These are phyloP conservation scores for Phylloporus sp. DNA, from an alignment of 1,284 basidiomycete genomes.

Conservation along the genomic window DNA sequence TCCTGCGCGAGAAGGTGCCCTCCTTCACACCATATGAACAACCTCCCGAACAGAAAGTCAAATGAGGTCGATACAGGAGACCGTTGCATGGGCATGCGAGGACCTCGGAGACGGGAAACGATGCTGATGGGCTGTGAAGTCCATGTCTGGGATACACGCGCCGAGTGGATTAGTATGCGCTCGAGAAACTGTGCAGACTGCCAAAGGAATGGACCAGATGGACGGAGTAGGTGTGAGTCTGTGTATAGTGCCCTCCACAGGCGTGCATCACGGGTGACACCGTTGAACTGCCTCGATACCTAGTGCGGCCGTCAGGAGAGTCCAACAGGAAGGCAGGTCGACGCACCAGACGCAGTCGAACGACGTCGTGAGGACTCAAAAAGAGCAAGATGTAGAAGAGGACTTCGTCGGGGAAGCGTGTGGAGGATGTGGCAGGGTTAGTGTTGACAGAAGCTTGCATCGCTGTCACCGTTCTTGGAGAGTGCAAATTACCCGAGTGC, in stretches of 20 bases:
- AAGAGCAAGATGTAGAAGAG: slow-evolving; percentile 26
- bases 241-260: slow-evolving; percentile 30
- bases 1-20: slow-evolving; percentile 31
- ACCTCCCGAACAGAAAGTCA: slow-evolving; percentile 34
- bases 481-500: not conserved
- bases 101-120: slow-evolving; percentile 25
- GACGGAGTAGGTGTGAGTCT: slow-evolving; percentile 28
- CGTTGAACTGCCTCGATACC: slow-evolving; percentile 32
- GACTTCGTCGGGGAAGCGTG: slow-evolving; percentile 29
- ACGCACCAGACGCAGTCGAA: slow-evolving; percentile 30
- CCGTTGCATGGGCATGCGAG: slow-evolving; percentile 20
- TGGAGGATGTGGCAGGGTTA: not conserved
- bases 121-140: slow-evolving; percentile 28
- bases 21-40: slow-evolving; percentile 34
- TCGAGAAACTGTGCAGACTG: slow-evolving; percentile 32
- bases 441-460: slow-evolving; percentile 16
- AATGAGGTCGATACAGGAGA: slow-evolving; percentile 26
- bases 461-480: not conserved
- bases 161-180: slow-evolving; percentile 26
- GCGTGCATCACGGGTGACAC: slow-evolving; percentile 24
- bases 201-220: slow-evolving; percentile 34
- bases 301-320: slow-evolving; percentile 12
- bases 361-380: slow-evolving; percentile 25
- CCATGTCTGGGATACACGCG: slow-evolving; percentile 31
- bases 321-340: not conserved